Evolutionary conservation across 306 rosid genomes (phyloP).

Genomic region (Begonia peltatifolia): DNA sequence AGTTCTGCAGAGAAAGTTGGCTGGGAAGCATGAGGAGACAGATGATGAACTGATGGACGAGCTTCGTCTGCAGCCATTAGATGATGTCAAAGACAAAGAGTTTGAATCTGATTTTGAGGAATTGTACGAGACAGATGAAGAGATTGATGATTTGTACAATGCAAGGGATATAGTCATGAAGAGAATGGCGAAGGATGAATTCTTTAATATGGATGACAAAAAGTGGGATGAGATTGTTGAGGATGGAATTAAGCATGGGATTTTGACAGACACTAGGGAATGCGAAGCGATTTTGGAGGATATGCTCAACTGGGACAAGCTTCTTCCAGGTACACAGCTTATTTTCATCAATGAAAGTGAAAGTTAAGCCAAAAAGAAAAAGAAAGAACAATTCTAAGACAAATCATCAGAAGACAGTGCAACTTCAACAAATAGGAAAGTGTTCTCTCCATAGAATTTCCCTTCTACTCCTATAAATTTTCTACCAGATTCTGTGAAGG

Average conservation of each 20-base stretch:
- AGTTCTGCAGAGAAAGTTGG: slow-evolving; percentile 45
- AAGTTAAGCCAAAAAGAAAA: too few relatives aligned
- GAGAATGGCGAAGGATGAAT: slow-evolving; percentile 36
- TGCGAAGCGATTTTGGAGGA: slow-evolving; percentile 40
- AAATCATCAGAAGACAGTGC: too few relatives aligned
- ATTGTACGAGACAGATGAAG: slow-evolving; percentile 35
- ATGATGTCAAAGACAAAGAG: slow-evolving; percentile 26
- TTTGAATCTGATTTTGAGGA: slow-evolving; percentile 63
- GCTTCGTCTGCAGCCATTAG: slow-evolving; percentile 29
- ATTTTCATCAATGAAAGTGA: too few relatives aligned
- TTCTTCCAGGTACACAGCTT: slow-evolving; percentile 24
- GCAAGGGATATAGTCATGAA: slow-evolving; percentile 39
- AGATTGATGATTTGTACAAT: slow-evolving; percentile 54
- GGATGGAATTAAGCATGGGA: slow-evolving; percentile 20
- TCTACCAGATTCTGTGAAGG: too few relatives aligned
- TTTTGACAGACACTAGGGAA: slow-evolving; percentile 24
- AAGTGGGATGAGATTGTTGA: slow-evolving; percentile 30
- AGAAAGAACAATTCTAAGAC: slow-evolving; percentile 11
- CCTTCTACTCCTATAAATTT: too few relatives aligned
- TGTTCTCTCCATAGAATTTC: too few relatives aligned
- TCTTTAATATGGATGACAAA: slow-evolving; percentile 23
- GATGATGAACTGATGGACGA: slow-evolving; percentile 66
- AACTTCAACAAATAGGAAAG: too few relatives aligned
- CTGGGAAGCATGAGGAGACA: slow-evolving; percentile 58
- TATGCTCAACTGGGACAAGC: slow-evolving; percentile 43